These are phyloP conservation scores for Mycena sanguinolenta DNA, from an alignment of 768 basidiomycete species.

Conservation along the genomic window DNA sequence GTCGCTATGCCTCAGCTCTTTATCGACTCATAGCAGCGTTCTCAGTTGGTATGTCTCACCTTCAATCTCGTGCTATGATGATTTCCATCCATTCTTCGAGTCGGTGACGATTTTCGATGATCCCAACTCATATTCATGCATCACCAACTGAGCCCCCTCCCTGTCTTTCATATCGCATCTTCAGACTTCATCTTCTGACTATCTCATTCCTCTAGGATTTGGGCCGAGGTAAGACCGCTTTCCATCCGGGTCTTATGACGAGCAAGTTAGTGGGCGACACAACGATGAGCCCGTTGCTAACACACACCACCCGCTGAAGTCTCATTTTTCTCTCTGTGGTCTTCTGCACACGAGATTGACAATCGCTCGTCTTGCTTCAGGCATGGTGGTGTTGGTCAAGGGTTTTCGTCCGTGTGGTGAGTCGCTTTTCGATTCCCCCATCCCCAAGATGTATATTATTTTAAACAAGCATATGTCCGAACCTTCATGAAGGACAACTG, in stretches of 20 bases:
- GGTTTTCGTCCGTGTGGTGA: conserved; percentile 1
- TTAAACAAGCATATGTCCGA: conserved; percentile 86
- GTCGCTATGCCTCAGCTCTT: too few species aligned
- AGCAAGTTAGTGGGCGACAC: conserved; percentile 53
- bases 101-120: conserved; percentile 78
- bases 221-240: conserved; percentile 30
- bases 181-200: conserved; percentile 18
- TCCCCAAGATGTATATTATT: conserved; percentile 63
- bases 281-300: conserved; percentile 51
- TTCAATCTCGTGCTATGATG: conserved; percentile 23
- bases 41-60: conserved; percentile 10
- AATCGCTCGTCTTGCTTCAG: not conserved
- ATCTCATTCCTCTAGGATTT: conserved; percentile 13
- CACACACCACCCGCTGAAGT: conserved; percentile 61
- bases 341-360: conserved; percentile 22
- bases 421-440: conserved; percentile 21
- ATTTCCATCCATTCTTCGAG: conserved; percentile 60
- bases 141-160: conserved; percentile 66
- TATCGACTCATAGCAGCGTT: not conserved
- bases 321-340: not conserved
- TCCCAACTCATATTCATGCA: conserved; percentile 85
- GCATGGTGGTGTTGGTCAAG: not conserved
- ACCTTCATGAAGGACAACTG: conserved; percentile 65
- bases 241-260: conserved; percentile 43
- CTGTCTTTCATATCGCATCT: conserved; percentile 20